Conservation (phyloP, 371 early-diverging fungal species). For the Mortierella sp. region DNA sequence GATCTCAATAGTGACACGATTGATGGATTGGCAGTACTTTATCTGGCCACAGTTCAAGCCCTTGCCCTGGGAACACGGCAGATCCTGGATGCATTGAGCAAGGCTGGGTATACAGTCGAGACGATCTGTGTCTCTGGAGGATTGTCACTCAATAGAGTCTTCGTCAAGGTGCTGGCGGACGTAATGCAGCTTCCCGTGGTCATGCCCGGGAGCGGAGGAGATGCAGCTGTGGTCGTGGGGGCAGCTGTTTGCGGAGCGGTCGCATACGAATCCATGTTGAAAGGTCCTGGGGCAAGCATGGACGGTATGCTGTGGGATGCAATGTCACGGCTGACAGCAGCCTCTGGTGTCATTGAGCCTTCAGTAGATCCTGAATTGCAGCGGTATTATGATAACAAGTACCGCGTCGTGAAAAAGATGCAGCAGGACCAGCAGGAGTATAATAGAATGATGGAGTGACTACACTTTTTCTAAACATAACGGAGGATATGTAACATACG, state of each 20-base stretch:
- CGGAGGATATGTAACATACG: no score
- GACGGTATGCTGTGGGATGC: conserved; percentile 60
- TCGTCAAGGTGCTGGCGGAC: conserved; percentile 72
- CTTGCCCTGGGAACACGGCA: conserved; percentile 73
- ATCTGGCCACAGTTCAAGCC: conserved; percentile 73
- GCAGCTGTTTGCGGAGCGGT: conserved; percentile 76
- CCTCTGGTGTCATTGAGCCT: conserved; percentile 67
- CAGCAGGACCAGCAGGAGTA: conserved; percentile 68
- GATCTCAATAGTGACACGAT: conserved; percentile 64
- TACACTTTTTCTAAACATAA: no score
- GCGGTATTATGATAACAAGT: conserved; percentile 64
- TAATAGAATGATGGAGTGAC: conserved; percentile 65
- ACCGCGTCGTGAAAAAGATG: conserved; percentile 69
- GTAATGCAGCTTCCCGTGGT: conserved; percentile 67
- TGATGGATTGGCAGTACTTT: conserved; percentile 67
- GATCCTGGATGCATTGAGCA: conserved; percentile 67
- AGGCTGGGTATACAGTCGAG: conserved; percentile 67
- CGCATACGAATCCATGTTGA: conserved; percentile 58
- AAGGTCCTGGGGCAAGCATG: conserved; percentile 22
- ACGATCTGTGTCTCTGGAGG: conserved; percentile 79
- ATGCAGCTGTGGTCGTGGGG: conserved; percentile 77
- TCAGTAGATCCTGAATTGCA: conserved; percentile 43
- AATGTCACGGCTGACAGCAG: conserved; percentile 67
- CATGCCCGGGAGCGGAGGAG: conserved; percentile 63
- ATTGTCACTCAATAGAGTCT: conserved; percentile 70